Conservation (phyloP, 306 rosid genomes). For the Hippophae rhamnoides region DNA sequence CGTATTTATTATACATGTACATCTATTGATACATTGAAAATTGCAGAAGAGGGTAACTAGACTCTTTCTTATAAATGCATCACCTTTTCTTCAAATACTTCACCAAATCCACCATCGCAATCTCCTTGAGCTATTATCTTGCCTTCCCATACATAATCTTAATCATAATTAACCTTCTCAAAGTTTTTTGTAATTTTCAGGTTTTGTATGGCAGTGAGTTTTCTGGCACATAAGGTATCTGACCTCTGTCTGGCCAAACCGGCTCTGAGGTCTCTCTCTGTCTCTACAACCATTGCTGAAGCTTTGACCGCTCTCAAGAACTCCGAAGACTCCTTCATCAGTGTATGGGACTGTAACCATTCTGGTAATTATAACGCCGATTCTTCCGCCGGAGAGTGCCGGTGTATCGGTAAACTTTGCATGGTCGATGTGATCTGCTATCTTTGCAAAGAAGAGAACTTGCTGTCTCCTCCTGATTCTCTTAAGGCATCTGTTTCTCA, state of each 20-base stretch:
- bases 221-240: slow-evolving; percentile 62
- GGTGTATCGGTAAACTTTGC: slow-evolving; percentile 72
- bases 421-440: slow-evolving; percentile 80
- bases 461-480: slow-evolving; percentile 56
- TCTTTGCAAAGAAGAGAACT: slow-evolving; percentile 44
- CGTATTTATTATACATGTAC: too few relatives aligned
- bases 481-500: slow-evolving; percentile 53
- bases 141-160: too few relatives aligned
- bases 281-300: slow-evolving; percentile 62
- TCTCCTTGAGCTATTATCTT: too few relatives aligned
- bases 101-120: too few relatives aligned
- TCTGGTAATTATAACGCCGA: not conserved
- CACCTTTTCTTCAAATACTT: too few relatives aligned
- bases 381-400: slow-evolving; percentile 17
- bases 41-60: too few relatives aligned
- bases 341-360: slow-evolving; percentile 65
- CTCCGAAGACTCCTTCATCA: slow-evolving; percentile 62
- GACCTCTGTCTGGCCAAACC: slow-evolving; percentile 99
- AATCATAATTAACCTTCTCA: too few relatives aligned
- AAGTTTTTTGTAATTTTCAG: not conserved
- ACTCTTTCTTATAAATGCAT: too few relatives aligned
- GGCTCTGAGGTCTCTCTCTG: slow-evolving; percentile 58
- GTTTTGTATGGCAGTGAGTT: slow-evolving; percentile 89
- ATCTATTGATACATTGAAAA: too few relatives aligned
- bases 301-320: slow-evolving; percentile 50